phyloP scores from a whole-genome alignment of 768 basidiomycete species.

The Lanmaoa rubissima region DNA sequence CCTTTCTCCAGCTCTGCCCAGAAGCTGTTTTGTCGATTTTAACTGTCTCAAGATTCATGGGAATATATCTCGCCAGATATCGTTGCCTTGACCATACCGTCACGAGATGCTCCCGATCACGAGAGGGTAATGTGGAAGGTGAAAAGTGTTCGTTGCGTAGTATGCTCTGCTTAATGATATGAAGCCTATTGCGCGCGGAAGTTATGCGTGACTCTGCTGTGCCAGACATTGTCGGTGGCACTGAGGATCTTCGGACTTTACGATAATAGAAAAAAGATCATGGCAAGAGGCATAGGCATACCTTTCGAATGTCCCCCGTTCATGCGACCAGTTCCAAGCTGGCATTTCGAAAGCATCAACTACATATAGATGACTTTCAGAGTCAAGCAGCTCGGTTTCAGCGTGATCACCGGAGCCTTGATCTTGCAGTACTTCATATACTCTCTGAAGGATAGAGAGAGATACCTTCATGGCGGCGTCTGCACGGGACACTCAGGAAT shows the following conservation, averaged over 20 bases:
- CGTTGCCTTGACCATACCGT: conserved; percentile 54
- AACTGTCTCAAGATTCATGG: conserved; percentile 48
- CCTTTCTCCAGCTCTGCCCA: conserved; percentile 85
- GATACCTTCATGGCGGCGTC: conserved; percentile 86
- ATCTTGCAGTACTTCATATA: conserved; percentile 73
- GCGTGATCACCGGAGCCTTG: conserved; percentile 46
- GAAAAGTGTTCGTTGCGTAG: conserved; percentile 97
- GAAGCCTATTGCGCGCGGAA: conserved; percentile 80
- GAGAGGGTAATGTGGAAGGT: conserved; percentile 88
- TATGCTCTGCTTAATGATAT: conserved; percentile 91
- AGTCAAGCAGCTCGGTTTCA: conserved; percentile 69
- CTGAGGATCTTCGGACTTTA: conserved; percentile 38
- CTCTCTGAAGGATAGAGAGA: conserved; percentile 59
- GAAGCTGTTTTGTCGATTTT: conserved; percentile 92
- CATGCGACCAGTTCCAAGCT: conserved; percentile 84
- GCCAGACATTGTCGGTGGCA: conserved; percentile 69
- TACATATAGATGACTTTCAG: conserved; percentile 77
- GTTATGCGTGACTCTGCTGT: conserved; percentile 78
- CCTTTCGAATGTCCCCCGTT: conserved; percentile 88
- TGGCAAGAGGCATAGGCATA: conserved; percentile 37
- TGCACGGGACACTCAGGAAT: conserved; percentile 27
- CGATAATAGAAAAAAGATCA: conserved; percentile 3
- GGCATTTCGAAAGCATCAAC: conserved; percentile 97
- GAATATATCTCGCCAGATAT: conserved; percentile 14
- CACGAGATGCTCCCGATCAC: conserved; percentile 82